Evolutionary conservation across 257 asterid genomes (phyloP), one percentile per base, ranked within the genome.

Genomic region (Cinchona pubescens): DNA sequence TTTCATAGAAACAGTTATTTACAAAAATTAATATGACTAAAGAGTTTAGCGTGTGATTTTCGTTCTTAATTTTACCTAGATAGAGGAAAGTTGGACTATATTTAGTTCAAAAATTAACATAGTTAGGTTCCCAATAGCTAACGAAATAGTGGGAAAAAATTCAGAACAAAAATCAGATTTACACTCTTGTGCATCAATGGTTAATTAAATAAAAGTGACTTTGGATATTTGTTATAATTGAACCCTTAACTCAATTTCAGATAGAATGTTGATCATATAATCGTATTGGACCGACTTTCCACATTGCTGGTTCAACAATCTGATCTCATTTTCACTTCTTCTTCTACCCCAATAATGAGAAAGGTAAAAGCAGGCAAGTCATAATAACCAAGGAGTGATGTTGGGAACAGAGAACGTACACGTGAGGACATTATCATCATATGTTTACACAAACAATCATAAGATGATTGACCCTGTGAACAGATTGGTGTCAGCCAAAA

Each of bases 371-470:
- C 18, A 7, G 37, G 8, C 32, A 55, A 7, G 21, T 12, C 23
- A n/a, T 56, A 0, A 10, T 56, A 56, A 56, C 30, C 3, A 7
- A 29, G 65, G 21, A 29, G 35, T 30, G 65, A 59, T 32, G 45
- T 56, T 35, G 40, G 66, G 29, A 42, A 43, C 23, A 71, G 76
- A 72, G 42, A 78, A 65, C 12, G 34, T 45, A 62, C 46, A 72
- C 23, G 78, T 72, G 64, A 72, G 70, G 37, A 72, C 34, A 30
- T 38, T 12, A 49, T 58, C 48, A 16, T 16, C 74, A 60, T 70
- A 19, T 72, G 4, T 38, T 13, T 38, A 37, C 48, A 56, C 76
- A 40, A 62, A 72, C 76, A 72, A 72, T 72, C 60, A 66, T 66
- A 67, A 18, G 34, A 14, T 23, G 68, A 55, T 72, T 78, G 78